Base-by-base conservation (phyloP, 768 basidiomycete species). In the Dendrothele bispora region DNA sequence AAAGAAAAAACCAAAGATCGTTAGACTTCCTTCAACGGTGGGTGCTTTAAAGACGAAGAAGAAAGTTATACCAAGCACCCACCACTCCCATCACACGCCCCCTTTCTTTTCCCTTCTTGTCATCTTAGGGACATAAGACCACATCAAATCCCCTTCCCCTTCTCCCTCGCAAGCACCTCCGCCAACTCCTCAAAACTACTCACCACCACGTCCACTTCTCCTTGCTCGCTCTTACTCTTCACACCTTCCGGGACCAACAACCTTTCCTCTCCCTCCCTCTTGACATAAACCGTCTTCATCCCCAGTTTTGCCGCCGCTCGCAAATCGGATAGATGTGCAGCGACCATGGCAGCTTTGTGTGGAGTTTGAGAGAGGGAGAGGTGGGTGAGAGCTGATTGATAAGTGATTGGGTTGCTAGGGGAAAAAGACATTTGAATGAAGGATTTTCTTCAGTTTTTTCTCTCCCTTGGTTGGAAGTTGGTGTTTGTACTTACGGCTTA, bases 401-500 rank as follows among this genome's bases (percentile, higher is more conserved):
- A 87, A 0, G 75, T 69, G 34, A 74, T 66, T 7, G 74, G 74
- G 57, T 78, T 77, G 2, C 82, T 83, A 32, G 15, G 22, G 26
- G 43, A 30, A 29, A 17, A 38, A 10, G 17, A 28, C 6, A 10
- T 21, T 24, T 26, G 25, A 47, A 25, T 7, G 14, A 2, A 14
- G 27, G 24, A n/a, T 6, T 22, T n/a, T n/a, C n/a, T n/a, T n/a
- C n/a, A n/a, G n/a, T n/a, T n/a, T n/a, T n/a, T n/a, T n/a, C n/a
- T n/a, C n/a, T n/a, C n/a, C n/a, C n/a, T n/a, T n/a, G n/a, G n/a
- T n/a, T n/a, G n/a, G n/a, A n/a, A n/a, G n/a, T n/a, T n/a, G n/a
- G n/a, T n/a, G n/a, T n/a, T n/a, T n/a, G 27, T 5, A 64, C 80
- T 30, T 36, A 86, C 84, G 85, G 82, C 57, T 88, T 87, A 68